These are phyloP conservation scores for Serendipita indica DNA, from an alignment of 768 basidiomycete species.

Conservation along the genomic window DNA sequence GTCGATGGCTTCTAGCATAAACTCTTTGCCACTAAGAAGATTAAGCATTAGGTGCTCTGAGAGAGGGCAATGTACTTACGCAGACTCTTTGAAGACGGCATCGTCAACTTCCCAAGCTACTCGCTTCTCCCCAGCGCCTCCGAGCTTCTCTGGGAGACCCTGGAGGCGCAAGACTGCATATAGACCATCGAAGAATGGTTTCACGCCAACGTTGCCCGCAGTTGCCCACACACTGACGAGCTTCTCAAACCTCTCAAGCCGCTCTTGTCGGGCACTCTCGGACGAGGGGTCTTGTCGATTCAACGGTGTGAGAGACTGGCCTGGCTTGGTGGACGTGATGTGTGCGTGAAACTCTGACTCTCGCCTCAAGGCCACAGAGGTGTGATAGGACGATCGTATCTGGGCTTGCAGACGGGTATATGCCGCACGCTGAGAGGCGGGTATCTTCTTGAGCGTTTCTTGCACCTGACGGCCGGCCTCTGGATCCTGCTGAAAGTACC, in stretches of 20 bases:
- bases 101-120: slow-evolving; percentile 90
- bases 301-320: slow-evolving; percentile 63
- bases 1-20: slow-evolving; percentile 84
- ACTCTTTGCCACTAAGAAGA: slow-evolving; percentile 65
- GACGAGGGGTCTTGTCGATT: slow-evolving; percentile 52
- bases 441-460: slow-evolving; percentile 62
- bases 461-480: slow-evolving; percentile 67
- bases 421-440: slow-evolving; percentile 71
- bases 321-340: slow-evolving; percentile 59
- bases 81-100: slow-evolving; percentile 85
- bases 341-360: slow-evolving; percentile 79
- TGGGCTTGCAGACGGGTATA: slow-evolving; percentile 79
- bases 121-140: slow-evolving; percentile 57
- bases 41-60: slow-evolving; percentile 10
- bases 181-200: slow-evolving; percentile 66
- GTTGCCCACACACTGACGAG: slow-evolving; percentile 77
- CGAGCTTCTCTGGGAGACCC: slow-evolving; percentile 60
- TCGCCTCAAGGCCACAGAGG: slow-evolving; percentile 57
- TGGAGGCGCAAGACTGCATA: slow-evolving; percentile 76
- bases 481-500: slow-evolving; percentile 77
- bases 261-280: slow-evolving; percentile 54
- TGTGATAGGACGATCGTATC: slow-evolving; percentile 73
- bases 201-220: slow-evolving; percentile 74
- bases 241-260: slow-evolving; percentile 55
- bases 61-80: slow-evolving; percentile 40